Percentiles rank a stretch among this genome's conserved stretches.
Conservation (phyloP, 2,329 filamentous ascomycete genomes). For the Epichloe brachyelytri region DNA sequence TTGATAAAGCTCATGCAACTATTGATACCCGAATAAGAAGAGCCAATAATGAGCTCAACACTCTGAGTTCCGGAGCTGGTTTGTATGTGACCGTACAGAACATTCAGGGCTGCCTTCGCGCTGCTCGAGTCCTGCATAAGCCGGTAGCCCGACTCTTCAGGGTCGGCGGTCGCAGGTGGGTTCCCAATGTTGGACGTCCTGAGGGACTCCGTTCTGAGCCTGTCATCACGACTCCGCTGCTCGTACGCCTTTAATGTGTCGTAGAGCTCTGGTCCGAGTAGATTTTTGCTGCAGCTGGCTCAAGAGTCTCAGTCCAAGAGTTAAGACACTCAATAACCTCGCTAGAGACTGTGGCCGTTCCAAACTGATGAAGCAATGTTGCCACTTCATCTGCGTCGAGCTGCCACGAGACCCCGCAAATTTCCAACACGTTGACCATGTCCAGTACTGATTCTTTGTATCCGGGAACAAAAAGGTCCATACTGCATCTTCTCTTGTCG, state of each 20-base stretch:
- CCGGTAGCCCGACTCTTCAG: too few species aligned
- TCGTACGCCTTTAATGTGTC: too few species aligned
- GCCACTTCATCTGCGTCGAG: background rate
- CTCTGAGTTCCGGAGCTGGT: background rate
- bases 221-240: too few species aligned
- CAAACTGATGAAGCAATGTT: background rate
- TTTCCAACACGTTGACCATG: conserved; percentile 6
- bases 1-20: conserved; percentile 6
- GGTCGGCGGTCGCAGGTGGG: too few species aligned
- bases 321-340: background rate
- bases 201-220: too few species aligned
- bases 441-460: conserved; percentile 5
- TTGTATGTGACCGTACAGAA: background rate
- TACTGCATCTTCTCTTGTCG: background rate
- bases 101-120: background rate
- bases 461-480: conserved; percentile 6
- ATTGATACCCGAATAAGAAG: background rate
- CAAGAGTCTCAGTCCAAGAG: background rate
- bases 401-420: conserved; percentile 5
- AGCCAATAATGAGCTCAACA: conserved; percentile 6
- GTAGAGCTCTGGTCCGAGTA: too few species aligned
- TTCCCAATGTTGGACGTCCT: too few species aligned
- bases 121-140: too few species aligned
- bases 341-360: background rate
- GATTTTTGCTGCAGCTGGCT: too few species aligned